Base-by-base conservation (phyloP, 2,329 filamentous ascomycete species). In the Aureobasidium subglaciale region DNA sequence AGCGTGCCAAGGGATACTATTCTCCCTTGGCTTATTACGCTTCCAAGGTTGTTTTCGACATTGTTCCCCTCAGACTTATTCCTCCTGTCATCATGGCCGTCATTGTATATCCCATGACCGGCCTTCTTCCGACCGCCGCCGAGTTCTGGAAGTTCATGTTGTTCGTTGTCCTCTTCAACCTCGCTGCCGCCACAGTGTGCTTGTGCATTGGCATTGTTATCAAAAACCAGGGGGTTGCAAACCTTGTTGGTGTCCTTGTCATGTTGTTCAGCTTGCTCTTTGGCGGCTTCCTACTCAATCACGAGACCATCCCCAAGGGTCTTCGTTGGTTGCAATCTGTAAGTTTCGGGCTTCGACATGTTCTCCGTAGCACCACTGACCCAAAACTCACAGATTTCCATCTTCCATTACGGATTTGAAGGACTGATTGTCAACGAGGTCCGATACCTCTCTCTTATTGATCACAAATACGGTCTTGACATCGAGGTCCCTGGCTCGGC, bases 401-500 rank as follows among this genome's bases (percentile, higher is more conserved):
- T 99, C 60, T 99, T 99, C 80, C 93, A 99, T 69, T 99, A 95
- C 67, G 92, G 87, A 5, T 97, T 97, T 64, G 93, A 99, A 76
- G 88, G 89, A 2, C 80, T 99, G 13, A 95, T 97, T 60, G 93
- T 99, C 63, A 99, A 97, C 67, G 93, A 99, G 74, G 95, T 96
- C 43, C 85, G 90, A 24, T 89, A 90, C 64, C 77, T 99, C 40
- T 92, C 88, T 0, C 80, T 99, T 24, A 83, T 95, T 38, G 93
- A 99, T 69, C 86, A 93, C 71, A 95, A 97, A 72, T 96, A 96
- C 59, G 93, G 93, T 5, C 81, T 99, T 5, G 90, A 97, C 65
- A 99, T 99, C 60, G 92, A 93, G 52, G 90, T 99, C 0, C 93
- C 93, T 0, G 93, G 93, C 30, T 90, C 92, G 1, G 89, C 90